These are phyloP conservation scores for Bauhinia variegata DNA, from an alignment of 306 rosid species.

Conservation along the genomic window DNA sequence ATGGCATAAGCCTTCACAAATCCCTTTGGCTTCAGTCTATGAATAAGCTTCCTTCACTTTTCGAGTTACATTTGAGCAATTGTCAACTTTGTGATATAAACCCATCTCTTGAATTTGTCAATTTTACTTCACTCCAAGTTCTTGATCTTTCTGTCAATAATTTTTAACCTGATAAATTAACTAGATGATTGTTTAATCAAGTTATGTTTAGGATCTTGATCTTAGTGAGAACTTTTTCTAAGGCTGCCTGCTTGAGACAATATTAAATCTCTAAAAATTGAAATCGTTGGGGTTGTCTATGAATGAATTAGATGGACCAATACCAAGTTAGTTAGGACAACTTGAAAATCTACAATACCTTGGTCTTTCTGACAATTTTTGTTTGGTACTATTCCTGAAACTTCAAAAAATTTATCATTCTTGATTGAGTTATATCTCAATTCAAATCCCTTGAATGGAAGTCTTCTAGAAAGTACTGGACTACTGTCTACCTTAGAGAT, in stretches of 20 bases:
- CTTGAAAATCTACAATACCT: too few species aligned
- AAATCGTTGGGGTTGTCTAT: too few species aligned
- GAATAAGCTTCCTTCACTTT: slow-evolving; percentile 40
- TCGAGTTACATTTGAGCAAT: slow-evolving; percentile 1
- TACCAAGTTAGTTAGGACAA: too few species aligned
- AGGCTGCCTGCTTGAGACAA: too few species aligned
- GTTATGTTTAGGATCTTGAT: neutral
- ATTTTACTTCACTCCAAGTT: slow-evolving; percentile 42
- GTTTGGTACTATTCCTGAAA: too few species aligned
- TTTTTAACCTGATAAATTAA: slow-evolving; percentile 19
- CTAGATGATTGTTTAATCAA: slow-evolving; percentile 38
- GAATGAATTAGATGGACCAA: too few species aligned
- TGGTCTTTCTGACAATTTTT: too few species aligned
- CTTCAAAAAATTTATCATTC: too few species aligned
- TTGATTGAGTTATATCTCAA: too few species aligned
- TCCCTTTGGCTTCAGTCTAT: slow-evolving; percentile 7
- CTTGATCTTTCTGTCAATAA: slow-evolving; percentile 2
- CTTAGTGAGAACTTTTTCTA: too few species aligned
- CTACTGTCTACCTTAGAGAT: neutral
- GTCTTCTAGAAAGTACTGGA: neutral
- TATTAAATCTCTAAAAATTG: too few species aligned
- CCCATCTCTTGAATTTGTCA: slow-evolving; percentile 31
- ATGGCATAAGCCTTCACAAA: neutral
- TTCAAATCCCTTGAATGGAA: too few species aligned
- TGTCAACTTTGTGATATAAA: slow-evolving; percentile 37